Percentiles rank a stretch among this genome's conserved stretches.
Evolutionary conservation across 2,329 filamentous ascomycete species (phyloP).

Genomic region (Ophiostoma sp.): DNA sequence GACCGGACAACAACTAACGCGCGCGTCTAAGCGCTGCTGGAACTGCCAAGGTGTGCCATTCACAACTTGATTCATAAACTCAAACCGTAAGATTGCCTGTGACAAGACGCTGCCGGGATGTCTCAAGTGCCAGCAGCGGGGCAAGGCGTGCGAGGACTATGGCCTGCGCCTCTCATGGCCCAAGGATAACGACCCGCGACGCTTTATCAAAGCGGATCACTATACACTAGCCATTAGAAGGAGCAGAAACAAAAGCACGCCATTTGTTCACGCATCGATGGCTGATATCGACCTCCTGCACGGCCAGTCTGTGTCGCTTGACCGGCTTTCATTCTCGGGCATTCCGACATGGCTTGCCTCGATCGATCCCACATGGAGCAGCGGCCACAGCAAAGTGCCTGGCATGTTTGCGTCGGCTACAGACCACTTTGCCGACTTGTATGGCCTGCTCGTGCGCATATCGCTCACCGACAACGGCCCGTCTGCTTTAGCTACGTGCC

Average conservation of each 20-base stretch:
- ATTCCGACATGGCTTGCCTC: background rate
- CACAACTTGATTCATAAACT: too few relatives aligned
- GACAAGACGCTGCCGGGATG: conserved; percentile 25
- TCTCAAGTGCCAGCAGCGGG: conserved; percentile 20
- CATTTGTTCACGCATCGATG: background rate
- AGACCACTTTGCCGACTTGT: conserved; percentile 26
- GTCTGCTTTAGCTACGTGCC: conserved; percentile 24
- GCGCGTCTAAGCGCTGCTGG: conserved; percentile 21
- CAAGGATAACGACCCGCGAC: conserved; percentile 15
- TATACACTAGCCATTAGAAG: background rate
- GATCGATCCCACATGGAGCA: background rate
- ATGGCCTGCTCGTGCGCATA: conserved; percentile 28
- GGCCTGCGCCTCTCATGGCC: conserved; percentile 27
- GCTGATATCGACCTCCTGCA: background rate
- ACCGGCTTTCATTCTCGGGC: background rate
- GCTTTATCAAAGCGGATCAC: background rate
- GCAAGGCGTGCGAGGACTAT: conserved; percentile 23
- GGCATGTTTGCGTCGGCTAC: conserved; percentile 22
- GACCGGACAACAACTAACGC: conserved; percentile 1
- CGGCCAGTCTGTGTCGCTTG: background rate
- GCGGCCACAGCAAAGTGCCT: conserved; percentile 22
- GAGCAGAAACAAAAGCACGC: background rate
- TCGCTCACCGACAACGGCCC: conserved; percentile 26
- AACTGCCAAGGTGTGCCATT: conserved; percentile 21
- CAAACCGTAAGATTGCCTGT: conserved; percentile 24